Base-by-base conservation (phyloP, 2,329 filamentous ascomycete species). In the Alternaria sp. region DNA sequence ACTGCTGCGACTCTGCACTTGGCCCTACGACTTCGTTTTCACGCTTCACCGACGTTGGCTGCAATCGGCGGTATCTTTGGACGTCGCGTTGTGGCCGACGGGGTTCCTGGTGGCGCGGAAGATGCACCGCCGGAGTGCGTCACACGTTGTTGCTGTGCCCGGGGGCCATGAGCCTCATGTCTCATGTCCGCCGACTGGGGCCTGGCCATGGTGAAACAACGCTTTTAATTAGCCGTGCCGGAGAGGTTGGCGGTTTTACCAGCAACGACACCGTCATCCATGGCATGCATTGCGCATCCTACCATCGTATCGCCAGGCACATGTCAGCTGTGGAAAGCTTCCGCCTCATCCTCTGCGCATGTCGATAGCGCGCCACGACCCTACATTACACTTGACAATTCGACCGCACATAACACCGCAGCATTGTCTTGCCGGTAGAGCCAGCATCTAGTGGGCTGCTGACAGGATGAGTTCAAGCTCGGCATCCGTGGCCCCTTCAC, bases 31-130 rank as follows among this genome's bases (percentile, higher is more conserved):
- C 10, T 37, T 41, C 24, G 28, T 36, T 10, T 51, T 54, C 39
- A 51, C 51, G 29, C 41, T 51, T 10, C 26, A 41, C 60, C 14
- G 51, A 46, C 17, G 41, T 36, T 42, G 46, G 44, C 39, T 37
- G 21, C 33, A 28, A 33, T 39, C 56, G 56, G 39, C 46, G 11
- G 44, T 54, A 31, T 55, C 60, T 58, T 46, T 53, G 48, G 60
- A 41, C 58, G 66, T 56, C 58, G 67, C 52, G 56, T 60, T 44
- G 58, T 64, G 54, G 65, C 51, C 45, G 55, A 57, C 58, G 60
- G 58, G 60, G 56, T 66, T 55, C 62, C 56, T 66, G 63, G 70
- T 67, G 70, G 69, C 70, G 69, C 70, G 69, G 68, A 45, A 68
- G 68, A 68, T 71, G n/a, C n/a, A n/a, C 63, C 67, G 63, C 64